Evolutionary conservation across 345 rosid genomes (phyloP), one percentile per base, ranked within the genome.

Genomic region (Heritiera fomes): DNA sequence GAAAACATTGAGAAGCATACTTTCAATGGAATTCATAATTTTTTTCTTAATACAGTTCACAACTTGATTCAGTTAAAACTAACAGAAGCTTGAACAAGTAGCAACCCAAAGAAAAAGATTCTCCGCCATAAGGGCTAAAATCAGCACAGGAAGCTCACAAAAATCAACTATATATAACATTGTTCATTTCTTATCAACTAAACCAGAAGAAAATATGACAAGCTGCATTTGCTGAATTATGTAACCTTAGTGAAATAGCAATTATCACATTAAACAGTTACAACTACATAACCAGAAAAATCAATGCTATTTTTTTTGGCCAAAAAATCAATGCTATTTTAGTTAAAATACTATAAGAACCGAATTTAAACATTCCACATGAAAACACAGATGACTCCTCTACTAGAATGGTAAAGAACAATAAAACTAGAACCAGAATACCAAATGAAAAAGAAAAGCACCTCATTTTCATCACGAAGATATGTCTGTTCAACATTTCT

Each of bases 381-480:
- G n/a, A 60, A 45, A 82, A 68, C n/a, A 38, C 4, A 79, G 43
- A 68, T 43, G 17, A 68, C 55, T 18, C 7, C 20, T 66, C 49
- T 1, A 41, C 38, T 34, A 43, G 8, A 70, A 53, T 43, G 71
- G 43, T 61, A 62, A 45, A 12, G 13, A 30, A 63, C 1, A 60
- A 46, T 18, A 65, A 50, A 62, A 49, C 10, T 5, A 47, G 17
- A 76, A 46, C 50, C 13, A 79, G 23, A 69, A 3, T 17, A 20
- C 41, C 10, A 78, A 11, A 81, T 79, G 67, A 53, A 76, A 50
- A n/a, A 20, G 34, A 55, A 63, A 71, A 20, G 32, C 66, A 92
- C 97, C 92, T 94, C 97, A 66, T 84, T 81, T 41, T 91, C 92
- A 77, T 91, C 93, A 69, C 82, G 88, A 58, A 75, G 76, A 72